phyloP scores from a whole-genome alignment of 2,329 filamentous ascomycete species.

The Epichloe glyceriae region DNA sequence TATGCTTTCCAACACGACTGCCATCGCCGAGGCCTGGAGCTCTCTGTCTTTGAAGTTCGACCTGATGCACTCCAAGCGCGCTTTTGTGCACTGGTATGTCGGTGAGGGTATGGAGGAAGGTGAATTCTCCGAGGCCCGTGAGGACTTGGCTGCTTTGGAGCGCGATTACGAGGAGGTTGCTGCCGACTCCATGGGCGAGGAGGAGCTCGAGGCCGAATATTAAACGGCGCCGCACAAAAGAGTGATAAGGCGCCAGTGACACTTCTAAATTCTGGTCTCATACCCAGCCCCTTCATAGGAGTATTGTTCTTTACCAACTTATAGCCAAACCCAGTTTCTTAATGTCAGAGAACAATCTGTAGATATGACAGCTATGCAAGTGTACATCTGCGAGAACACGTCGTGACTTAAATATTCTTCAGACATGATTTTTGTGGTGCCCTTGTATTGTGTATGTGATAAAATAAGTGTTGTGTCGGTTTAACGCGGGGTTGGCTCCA shows the following conservation, averaged over 20 bases:
- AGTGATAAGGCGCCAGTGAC: conserved; percentile 5
- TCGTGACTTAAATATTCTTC: neutral
- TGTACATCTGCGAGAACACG: neutral
- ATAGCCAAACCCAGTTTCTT: conserved; percentile 23
- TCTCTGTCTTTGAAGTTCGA: conserved; percentile 97
- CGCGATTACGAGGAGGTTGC: conserved; percentile 98
- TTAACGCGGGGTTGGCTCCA: neutral
- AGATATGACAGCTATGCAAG: conserved; percentile 10
- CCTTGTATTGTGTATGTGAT: neutral
- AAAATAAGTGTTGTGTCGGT: neutral
- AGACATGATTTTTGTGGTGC: neutral
- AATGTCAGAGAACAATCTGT: conserved; percentile 23
- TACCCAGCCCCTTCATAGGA: conserved; percentile 16
- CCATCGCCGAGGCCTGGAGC: conserved; percentile 96
- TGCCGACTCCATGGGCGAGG: conserved; percentile 80
- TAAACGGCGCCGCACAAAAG: conserved; percentile 31
- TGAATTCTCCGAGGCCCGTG: conserved; percentile 97
- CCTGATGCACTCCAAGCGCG: conserved; percentile 99
- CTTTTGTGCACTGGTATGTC: conserved; percentile 99
- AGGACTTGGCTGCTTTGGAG: conserved; percentile 95
- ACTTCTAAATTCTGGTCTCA: conserved; percentile 14
- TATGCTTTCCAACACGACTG: conserved; percentile 98
- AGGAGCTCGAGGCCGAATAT: conserved; percentile 85
- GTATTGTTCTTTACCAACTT: conserved; percentile 27
- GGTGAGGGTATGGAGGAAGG: conserved; percentile 99